A percentile compares a stretch with the other conserved stretches of the same genome.
Evolutionary conservation across 345 rosid genomes (phyloP).

Genomic region (Cochlearia excelsa): DNA sequence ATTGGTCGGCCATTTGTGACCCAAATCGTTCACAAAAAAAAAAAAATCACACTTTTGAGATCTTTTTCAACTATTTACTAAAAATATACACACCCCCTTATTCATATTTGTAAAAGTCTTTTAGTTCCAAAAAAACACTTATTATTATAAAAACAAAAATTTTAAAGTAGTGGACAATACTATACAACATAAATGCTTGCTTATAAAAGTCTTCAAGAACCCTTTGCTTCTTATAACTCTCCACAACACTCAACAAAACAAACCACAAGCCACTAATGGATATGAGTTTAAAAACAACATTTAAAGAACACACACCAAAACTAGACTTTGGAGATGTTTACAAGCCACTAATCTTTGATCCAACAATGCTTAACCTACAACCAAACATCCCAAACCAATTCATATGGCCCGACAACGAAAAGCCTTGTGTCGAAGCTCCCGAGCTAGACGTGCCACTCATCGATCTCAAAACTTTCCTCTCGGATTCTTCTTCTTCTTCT

Average conservation of each 20-base stretch:
- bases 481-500: conserved; percentile 26
- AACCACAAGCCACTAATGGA: conserved; percentile 37
- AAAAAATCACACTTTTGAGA: too few relatives aligned
- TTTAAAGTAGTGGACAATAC: conserved; percentile 11
- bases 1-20: too few relatives aligned
- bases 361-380: conserved; percentile 53
- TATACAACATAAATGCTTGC: conserved; percentile 19
- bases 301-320: conserved; percentile 30
- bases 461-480: conserved; percentile 58
- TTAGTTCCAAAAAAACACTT: too few relatives aligned
- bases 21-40: too few relatives aligned
- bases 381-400: conserved; percentile 63
- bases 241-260: conserved; percentile 18
- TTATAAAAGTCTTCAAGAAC: not conserved
- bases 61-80: too few relatives aligned
- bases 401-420: conserved; percentile 87
- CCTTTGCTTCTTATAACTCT: conserved; percentile 22
- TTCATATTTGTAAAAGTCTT: too few relatives aligned
- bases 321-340: conserved; percentile 36
- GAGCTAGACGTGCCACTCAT: conserved; percentile 77
- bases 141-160: not conserved
- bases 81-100: too few relatives aligned
- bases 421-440: conserved; percentile 48
- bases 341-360: conserved; percentile 62
- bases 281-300: conserved; percentile 36